Evolutionary conservation across 139 green algal genomes (phyloP).

Genomic region (Closterium sp.): DNA sequence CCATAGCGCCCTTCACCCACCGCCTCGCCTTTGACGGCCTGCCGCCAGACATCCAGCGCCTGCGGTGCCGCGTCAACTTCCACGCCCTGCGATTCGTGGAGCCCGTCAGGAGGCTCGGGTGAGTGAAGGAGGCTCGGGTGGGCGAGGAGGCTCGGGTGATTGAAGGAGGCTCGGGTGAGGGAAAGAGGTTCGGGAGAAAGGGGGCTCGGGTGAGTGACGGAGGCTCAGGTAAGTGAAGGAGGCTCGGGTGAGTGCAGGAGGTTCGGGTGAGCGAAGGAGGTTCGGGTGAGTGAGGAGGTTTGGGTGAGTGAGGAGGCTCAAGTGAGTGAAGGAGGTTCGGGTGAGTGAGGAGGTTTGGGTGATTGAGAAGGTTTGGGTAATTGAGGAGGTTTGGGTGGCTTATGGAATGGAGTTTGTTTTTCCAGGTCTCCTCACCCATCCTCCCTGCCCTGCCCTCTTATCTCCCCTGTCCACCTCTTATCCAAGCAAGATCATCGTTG

Average conservation of each 20-base stretch:
- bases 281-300: background rate
- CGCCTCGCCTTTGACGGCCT: constrained; percentile 45
- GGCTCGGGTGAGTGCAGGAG: background rate
- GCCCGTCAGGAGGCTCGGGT: constrained; percentile 12
- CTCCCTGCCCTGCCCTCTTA: too few relatives aligned
- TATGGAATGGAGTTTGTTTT: too few relatives aligned
- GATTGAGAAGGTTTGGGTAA: background rate
- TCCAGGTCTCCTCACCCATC: too few relatives aligned
- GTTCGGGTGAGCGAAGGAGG: background rate
- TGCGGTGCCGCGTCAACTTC: constrained; percentile 50
- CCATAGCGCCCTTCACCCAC: constrained; percentile 46
- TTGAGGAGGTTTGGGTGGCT: background rate
- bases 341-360: background rate
- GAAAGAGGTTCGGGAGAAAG: background rate
- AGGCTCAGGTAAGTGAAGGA: background rate
- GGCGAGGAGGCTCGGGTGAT: background rate
- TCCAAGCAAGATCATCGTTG: too few relatives aligned
- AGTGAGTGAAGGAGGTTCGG: background rate
- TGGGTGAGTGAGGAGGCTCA: background rate
- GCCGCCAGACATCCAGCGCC: constrained; percentile 30
- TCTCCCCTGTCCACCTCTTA: too few relatives aligned
- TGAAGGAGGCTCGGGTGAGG: background rate
- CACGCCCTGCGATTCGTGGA: constrained; percentile 35
- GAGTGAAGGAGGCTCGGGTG: background rate
- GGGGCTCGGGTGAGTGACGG: too few relatives aligned